These are phyloP conservation scores for Fusarium liriodendri DNA, from an alignment of 2,329 filamentous ascomycete species.

Conservation along the genomic window DNA sequence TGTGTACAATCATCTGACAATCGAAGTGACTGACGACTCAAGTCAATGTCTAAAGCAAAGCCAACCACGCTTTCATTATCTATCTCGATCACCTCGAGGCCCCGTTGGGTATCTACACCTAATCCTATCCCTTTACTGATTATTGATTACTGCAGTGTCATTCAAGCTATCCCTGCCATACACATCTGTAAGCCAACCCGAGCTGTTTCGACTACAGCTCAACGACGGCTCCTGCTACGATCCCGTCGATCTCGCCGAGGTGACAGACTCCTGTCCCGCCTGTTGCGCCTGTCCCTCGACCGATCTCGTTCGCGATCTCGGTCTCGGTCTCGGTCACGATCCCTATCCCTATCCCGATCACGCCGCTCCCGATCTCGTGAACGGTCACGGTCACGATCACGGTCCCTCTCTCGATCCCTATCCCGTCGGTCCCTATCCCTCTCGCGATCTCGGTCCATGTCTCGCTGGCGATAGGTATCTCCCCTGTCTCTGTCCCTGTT, in stretches of 20 bases:
- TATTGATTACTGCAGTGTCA: neutral
- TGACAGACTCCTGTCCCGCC: slow-evolving; percentile 46
- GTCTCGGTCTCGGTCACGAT: slow-evolving; percentile 33
- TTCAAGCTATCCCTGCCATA: neutral
- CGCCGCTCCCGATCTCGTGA: slow-evolving; percentile 47
- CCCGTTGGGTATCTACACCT: slow-evolving; percentile 34
- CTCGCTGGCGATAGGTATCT: slow-evolving; percentile 36
- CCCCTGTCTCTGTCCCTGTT: slow-evolving; percentile 34
- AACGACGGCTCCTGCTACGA: slow-evolving; percentile 54
- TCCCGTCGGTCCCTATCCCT: slow-evolving; percentile 43
- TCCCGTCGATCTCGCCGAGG: slow-evolving; percentile 50
- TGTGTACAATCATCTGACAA: neutral
- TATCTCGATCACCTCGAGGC: neutral
- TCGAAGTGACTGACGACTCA: neutral
- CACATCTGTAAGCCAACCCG: slow-evolving; percentile 38
- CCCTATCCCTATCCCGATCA: slow-evolving; percentile 38
- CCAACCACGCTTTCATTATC: neutral
- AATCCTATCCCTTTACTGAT: neutral
- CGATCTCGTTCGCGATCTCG: slow-evolving; percentile 32
- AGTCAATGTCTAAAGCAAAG: neutral
- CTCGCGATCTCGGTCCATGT: slow-evolving; percentile 43
- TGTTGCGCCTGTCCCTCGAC: slow-evolving; percentile 39
- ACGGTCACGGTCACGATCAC: slow-evolving; percentile 44
- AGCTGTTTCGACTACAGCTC: slow-evolving; percentile 47
- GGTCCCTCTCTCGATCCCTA: slow-evolving; percentile 33